Evolutionary conservation across 148 eudicot species (phyloP).

Genomic region (Linanthus parryae): DNA sequence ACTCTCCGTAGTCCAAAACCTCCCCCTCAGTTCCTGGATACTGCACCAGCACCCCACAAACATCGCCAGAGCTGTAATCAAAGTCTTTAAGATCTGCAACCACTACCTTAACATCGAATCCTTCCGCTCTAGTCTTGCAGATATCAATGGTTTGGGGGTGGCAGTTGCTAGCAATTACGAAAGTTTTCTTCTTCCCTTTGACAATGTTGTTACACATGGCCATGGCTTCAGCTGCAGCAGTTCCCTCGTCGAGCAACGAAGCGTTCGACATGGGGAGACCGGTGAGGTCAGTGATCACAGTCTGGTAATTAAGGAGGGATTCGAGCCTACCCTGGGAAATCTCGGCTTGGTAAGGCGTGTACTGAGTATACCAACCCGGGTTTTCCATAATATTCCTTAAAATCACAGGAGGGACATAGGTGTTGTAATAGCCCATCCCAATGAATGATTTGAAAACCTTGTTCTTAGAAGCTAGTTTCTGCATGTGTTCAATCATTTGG

Average conservation of each 20-base stretch:
- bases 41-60: slow-evolving; percentile 84
- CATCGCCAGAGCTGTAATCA: slow-evolving; percentile 69
- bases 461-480: slow-evolving; percentile 58
- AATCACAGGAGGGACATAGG: slow-evolving; percentile 75
- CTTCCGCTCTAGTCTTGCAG: slow-evolving; percentile 80
- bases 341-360: slow-evolving; percentile 94
- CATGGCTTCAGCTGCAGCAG: slow-evolving; percentile 96
- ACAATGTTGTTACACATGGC: slow-evolving; percentile 85
- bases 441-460: slow-evolving; percentile 72
- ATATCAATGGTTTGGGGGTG: slow-evolving; percentile 82
- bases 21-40: slow-evolving; percentile 97
- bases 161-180: slow-evolving; percentile 66
- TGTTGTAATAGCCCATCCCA: slow-evolving; percentile 90
- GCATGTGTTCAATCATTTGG: slow-evolving; percentile 80
- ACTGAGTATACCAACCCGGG: slow-evolving; percentile 92
- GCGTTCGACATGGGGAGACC: slow-evolving; percentile 90
- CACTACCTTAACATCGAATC: slow-evolving; percentile 67
- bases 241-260: slow-evolving; percentile 82
- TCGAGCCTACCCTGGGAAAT: slow-evolving; percentile 86
- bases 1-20: slow-evolving; percentile 74
- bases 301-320: slow-evolving; percentile 71
- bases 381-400: slow-evolving; percentile 88
- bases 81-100: slow-evolving; percentile 56
- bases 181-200: slow-evolving; percentile 81
- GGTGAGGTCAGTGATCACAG: slow-evolving; percentile 77